Percentiles rank a stretch among this genome's conserved stretches.
phyloP scores from a whole-genome alignment of 1,284 basidiomycete genomes.

The Fomitopsis pinicola region DNA sequence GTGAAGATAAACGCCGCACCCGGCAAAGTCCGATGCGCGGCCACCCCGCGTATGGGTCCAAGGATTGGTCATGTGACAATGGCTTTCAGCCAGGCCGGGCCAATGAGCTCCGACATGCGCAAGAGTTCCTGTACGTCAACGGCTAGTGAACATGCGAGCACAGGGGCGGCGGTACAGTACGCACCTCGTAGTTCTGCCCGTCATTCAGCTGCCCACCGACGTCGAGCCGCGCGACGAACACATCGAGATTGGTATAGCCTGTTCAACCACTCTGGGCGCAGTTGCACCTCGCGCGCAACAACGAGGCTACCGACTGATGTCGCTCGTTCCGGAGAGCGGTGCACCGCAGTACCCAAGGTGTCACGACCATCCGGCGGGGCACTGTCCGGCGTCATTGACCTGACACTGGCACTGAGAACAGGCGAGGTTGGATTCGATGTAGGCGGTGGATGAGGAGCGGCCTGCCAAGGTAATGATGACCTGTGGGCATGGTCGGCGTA shows the following conservation, averaged over 20 bases:
- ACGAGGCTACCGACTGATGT: background rate
- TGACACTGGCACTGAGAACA: background rate
- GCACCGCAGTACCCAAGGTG: no score
- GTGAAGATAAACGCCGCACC: no score
- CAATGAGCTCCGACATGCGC: constrained; percentile 50
- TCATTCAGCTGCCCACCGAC: constrained; percentile 34
- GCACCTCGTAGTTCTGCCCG: constrained; percentile 57
- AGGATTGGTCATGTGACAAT: no score
- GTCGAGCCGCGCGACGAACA: constrained; percentile 49
- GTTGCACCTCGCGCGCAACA: constrained; percentile 10
- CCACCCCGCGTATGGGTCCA: no score
- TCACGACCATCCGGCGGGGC: no score
- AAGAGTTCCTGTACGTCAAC: constrained; percentile 48
- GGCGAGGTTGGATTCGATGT: constrained; percentile 4
- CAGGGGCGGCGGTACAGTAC: constrained; percentile 14
- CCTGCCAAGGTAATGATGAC: constrained; percentile 29
- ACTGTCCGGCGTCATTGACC: background rate
- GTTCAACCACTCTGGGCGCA: constrained; percentile 30
- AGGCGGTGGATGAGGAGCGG: constrained; percentile 29
- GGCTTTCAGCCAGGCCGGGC: no score
- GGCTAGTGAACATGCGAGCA: constrained; percentile 2
- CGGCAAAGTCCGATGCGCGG: no score
- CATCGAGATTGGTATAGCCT: constrained; percentile 59
- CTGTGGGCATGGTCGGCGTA: constrained; percentile 20
- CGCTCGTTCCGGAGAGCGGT: background rate